A percentile compares a stretch with the other conserved stretches of the same genome.
phyloP scores from a whole-genome alignment of 192 early-diverging fungal species.

The Diversispora epigaea region DNA sequence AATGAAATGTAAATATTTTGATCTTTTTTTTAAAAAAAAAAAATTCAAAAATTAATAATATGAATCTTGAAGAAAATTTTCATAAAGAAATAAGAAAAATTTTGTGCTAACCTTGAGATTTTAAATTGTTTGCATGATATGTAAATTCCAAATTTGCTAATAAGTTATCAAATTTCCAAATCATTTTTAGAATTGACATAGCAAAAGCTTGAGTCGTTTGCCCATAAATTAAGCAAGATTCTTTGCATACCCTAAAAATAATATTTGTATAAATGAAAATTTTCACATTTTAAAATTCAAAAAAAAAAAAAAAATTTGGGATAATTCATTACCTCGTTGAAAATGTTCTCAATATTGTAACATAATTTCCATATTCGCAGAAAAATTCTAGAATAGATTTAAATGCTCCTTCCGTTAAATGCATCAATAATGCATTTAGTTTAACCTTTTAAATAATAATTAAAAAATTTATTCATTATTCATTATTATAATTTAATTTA shows the following conservation, averaged over 20 bases:
- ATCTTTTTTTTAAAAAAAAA: not conserved
- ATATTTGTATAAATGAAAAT: not conserved
- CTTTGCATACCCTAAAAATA: slow-evolving; percentile 14
- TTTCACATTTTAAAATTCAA: not conserved
- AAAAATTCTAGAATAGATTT: slow-evolving; percentile 33
- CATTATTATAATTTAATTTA: not conserved
- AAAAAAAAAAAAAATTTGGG: not conserved
- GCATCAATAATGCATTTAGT: slow-evolving; percentile 25
- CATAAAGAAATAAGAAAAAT: not conserved
- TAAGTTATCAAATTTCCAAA: slow-evolving; percentile 35
- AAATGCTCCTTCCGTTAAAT: slow-evolving; percentile 35
- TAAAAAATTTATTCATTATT: not conserved
- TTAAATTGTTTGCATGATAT: not conserved
- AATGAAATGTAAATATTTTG: slow-evolving; percentile 34
- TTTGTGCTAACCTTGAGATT: slow-evolving; percentile 1
- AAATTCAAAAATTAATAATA: not conserved
- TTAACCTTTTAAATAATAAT: too few species aligned
- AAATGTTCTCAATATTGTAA: slow-evolving; percentile 27
- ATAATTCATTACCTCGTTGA: not conserved
- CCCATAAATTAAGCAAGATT: slow-evolving; percentile 35
- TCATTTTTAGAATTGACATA: slow-evolving; percentile 19
- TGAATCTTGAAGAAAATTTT: not conserved
- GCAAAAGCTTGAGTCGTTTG: slow-evolving; percentile 48
- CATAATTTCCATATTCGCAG: slow-evolving; percentile 35
- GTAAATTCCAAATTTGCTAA: slow-evolving; percentile 35